phyloP scores from a whole-genome alignment of 2,329 filamentous ascomycete species.

The Fusarium verrucosum region DNA sequence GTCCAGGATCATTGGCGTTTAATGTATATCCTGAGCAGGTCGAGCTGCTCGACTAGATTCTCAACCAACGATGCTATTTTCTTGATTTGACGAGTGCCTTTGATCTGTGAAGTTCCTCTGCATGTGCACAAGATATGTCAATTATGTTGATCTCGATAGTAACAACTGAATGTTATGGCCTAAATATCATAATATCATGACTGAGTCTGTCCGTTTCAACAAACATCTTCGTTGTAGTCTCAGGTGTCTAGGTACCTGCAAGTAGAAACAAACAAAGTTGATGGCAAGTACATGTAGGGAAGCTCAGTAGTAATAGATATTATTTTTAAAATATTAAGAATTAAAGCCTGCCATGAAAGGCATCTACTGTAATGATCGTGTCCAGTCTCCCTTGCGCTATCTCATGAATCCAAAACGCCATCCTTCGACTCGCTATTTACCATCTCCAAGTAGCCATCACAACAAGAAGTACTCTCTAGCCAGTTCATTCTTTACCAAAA shows the following conservation, averaged over 20 bases:
- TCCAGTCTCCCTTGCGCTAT: constrained; percentile 10
- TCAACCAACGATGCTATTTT: constrained; percentile 40
- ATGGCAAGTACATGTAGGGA: neutral
- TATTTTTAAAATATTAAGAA: neutral
- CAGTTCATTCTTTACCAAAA: constrained; percentile 24
- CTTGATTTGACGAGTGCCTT: constrained; percentile 9
- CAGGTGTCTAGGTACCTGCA: no score
- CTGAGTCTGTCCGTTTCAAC: no score
- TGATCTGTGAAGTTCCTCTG: neutral
- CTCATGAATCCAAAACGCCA: constrained; percentile 12
- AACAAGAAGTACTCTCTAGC: neutral
- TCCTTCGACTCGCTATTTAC: constrained; percentile 1
- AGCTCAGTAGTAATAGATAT: neutral
- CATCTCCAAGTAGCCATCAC: neutral
- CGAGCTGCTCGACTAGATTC: constrained; percentile 36
- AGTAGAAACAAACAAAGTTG: no score
- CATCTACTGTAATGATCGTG: constrained; percentile 7
- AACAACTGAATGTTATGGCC: no score
- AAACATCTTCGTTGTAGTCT: no score
- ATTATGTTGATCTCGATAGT: neutral
- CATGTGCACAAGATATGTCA: neutral
- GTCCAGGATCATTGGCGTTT: constrained; percentile 38
- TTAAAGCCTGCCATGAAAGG: constrained; percentile 9
- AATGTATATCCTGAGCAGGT: constrained; percentile 41
- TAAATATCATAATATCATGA: no score